phyloP scores from a whole-genome alignment of 2,329 filamentous ascomycete species.

The Graphilbum fragrans region DNA sequence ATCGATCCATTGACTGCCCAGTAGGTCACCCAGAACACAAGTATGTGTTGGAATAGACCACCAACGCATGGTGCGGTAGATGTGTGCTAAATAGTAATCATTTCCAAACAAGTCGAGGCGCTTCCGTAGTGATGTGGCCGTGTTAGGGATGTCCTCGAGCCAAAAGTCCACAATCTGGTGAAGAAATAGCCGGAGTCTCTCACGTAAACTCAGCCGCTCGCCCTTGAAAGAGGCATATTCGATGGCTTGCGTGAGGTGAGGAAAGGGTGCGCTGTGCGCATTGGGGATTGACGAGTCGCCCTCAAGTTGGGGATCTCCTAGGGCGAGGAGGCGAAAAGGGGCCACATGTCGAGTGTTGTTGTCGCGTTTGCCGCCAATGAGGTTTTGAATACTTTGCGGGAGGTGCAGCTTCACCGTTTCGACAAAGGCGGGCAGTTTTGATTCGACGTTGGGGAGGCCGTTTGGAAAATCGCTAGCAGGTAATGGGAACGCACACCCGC shows the following conservation, averaged over 20 bases:
- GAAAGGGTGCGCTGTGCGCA: constrained; percentile 37
- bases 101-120: constrained; percentile 82
- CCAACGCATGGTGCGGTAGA: constrained; percentile 75
- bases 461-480: constrained; percentile 18
- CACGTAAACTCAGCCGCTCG: constrained; percentile 31
- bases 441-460: constrained; percentile 3
- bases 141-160: constrained; percentile 55
- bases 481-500: constrained; percentile 67
- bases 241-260: constrained; percentile 35
- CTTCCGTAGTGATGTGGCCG: constrained; percentile 60
- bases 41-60: constrained; percentile 79
- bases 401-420: constrained; percentile 28
- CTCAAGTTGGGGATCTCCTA: constrained; percentile 89
- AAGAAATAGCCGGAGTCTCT: constrained; percentile 37
- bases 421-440: constrained; percentile 16
- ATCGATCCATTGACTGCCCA: constrained; percentile 91
- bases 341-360: constrained; percentile 28
- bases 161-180: constrained; percentile 51
- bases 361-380: not conserved
- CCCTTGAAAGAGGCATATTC: constrained; percentile 35
- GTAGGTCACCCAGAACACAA: constrained; percentile 76
- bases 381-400: not conserved
- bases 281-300: constrained; percentile 74
- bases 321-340: constrained; percentile 74
- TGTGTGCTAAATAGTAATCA: constrained; percentile 87